These are phyloP conservation scores for Spatholobus suberectus DNA, from an alignment of 306 rosid species.

Conservation along the genomic window DNA sequence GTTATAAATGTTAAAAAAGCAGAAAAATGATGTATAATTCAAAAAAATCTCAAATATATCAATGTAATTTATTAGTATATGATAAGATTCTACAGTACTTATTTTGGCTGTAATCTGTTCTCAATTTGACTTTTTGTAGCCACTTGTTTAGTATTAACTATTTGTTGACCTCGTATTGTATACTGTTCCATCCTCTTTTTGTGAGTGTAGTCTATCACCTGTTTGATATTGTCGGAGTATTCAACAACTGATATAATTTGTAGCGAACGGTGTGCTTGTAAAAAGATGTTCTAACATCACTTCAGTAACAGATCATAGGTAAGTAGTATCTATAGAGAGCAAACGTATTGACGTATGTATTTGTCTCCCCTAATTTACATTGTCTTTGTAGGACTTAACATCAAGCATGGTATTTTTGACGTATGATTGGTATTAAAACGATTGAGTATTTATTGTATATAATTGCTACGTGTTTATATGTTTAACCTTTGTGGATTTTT, in stretches of 20 bases:
- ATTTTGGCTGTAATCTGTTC: slow-evolving; percentile 8
- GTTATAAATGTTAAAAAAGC: no score
- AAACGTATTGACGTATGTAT: neutral
- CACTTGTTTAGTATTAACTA: neutral
- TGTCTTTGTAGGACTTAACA: neutral
- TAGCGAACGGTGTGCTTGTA: neutral
- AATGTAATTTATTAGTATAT: no score
- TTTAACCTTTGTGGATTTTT: no score
- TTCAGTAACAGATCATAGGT: neutral
- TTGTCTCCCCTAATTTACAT: neutral
- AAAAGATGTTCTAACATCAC: neutral
- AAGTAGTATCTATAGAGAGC: neutral
- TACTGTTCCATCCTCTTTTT: neutral
- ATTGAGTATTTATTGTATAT: neutral
- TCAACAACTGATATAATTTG: neutral
- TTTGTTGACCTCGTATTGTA: neutral
- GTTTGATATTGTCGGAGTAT: neutral
- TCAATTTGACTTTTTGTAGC: neutral
- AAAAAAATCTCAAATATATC: no score
- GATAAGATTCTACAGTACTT: neutral
- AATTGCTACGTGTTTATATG: neutral
- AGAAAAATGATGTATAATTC: no score
- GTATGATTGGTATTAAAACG: neutral
- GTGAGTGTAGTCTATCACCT: neutral
- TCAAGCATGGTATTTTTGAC: neutral